Evolutionary conservation across 371 early-diverging fungal genomes (phyloP), one percentile per base, ranked within the genome.

Genomic region (Apophysomyces elegans): DNA sequence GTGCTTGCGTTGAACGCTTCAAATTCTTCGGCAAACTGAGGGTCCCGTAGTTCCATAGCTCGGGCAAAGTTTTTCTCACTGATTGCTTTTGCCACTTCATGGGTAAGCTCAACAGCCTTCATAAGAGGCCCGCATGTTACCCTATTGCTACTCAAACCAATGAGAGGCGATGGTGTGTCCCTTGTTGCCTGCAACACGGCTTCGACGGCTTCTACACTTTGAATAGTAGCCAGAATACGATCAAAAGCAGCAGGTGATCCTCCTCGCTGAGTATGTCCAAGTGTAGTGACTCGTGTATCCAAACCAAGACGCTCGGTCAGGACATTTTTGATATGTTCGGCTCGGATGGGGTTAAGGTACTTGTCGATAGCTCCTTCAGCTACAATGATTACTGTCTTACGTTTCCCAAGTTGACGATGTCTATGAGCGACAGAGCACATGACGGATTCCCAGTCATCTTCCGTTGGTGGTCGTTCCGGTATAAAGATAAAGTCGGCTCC

Each of bases 251-350:
- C 89, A 7, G 99, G 98, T 1, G 89, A 86, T 14, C 99, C 99
- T 63, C 99, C 99, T 56, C 99, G 88, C 80, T 99, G 99, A 16
- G 98, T 93, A 74, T 99, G 99, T 7, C 99, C 99, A 35, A 99
- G 80, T n/a, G 89, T 93, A 8, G 99, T 94, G 54, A 96, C 91
- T 7, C 99, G 87, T 4, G 96, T 94, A 69, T 99, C 99, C 56
- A 96, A 81, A 21, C 88, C 88, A n/a, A 94, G 75, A 7, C 90
- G 80, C 13, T 89, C 84, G 18, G 87, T 80, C 50, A 99, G 76
- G 32, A 93, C 83, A 35, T 94, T 85, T 66, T 88, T 89, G 68
- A 99, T 86, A 43, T 92, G 81, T 14, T 93, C 91, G 16, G 94
- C 74, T 62, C 89, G 91, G 74, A 99, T 97, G 37, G 95, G 93